Evolutionary conservation across 306 rosid species (phyloP), one percentile per base, ranked within the genome.

Genomic region (Dryas drummondii): DNA sequence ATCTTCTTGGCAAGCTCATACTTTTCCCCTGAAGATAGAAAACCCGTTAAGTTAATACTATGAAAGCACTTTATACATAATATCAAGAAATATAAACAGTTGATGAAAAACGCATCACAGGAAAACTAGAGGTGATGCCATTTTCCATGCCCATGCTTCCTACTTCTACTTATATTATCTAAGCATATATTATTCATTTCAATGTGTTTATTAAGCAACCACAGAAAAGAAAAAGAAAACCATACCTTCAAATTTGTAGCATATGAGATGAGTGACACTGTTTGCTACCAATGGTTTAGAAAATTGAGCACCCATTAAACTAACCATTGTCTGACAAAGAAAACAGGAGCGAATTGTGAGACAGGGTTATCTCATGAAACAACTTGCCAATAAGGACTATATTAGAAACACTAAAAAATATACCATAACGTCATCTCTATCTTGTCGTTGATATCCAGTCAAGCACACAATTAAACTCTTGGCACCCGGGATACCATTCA

Each of bases 161-260:
- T 5, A 26, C 19, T 46, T n/a, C 26, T 9, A 40, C 52, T 54
- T 40, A 10, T 54, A 26, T 58, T 7, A 46, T 46, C 9, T 46
- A 46, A 46, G 26, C 37, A 32, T 32, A 32, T 45, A 61, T 5
- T 37, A 2, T 9, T 61, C 46, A 13, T 37, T 13, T 16, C 47
- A 32, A 46, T 62, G 19, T 40, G 16, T 7, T 40, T 62, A 59
- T 59, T 32, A 32, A 32, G 37, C 37, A 32, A 32, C 37, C 37
- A 32, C 37, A 32, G 2, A 2, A 32, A 32, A 32, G 2, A 7
- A 8, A 45, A 16, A 15, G 3, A 63, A 63, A 57, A 13, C 5
- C 8, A 13, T 79, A 94, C 97, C 98, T 80, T 94, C 98, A 81
- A 90, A 92, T 82, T 91, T 94, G 86, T 90, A 91, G 89, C 98